These are phyloP conservation scores for Penicillium coprophilum DNA, from an alignment of 495 filamentous ascomycete genomes.

Conservation along the genomic window DNA sequence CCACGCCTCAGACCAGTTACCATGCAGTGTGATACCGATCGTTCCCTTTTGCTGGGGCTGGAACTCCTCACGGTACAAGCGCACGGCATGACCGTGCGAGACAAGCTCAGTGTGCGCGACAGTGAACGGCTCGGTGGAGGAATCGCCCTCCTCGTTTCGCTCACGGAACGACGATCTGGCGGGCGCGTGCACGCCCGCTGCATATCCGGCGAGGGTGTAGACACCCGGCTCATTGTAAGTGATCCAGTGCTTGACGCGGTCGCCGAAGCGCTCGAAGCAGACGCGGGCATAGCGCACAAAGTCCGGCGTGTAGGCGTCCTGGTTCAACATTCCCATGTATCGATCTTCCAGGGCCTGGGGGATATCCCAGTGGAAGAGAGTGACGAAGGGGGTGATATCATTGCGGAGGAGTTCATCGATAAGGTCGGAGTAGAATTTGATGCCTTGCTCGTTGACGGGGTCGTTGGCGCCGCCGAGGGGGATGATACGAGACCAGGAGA, in stretches of 20 bases:
- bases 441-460: slow-evolving; percentile 42
- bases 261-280: slow-evolving; percentile 43
- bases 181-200: slow-evolving; percentile 48
- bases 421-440: slow-evolving; percentile 45
- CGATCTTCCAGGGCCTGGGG: slow-evolving; percentile 48
- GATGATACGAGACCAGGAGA: slow-evolving; percentile 71
- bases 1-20: slow-evolving; percentile 52
- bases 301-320: slow-evolving; percentile 42
- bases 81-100: slow-evolving; percentile 42
- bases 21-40: slow-evolving; percentile 50
- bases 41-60: slow-evolving; percentile 40
- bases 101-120: slow-evolving; percentile 47
- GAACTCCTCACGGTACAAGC: slow-evolving; percentile 45
- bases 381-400: slow-evolving; percentile 50
- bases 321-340: slow-evolving; percentile 48
- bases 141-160: slow-evolving; percentile 47
- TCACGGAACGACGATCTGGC: slow-evolving; percentile 44
- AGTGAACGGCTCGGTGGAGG: slow-evolving; percentile 47
- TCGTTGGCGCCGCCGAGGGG: slow-evolving; percentile 43
- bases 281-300: slow-evolving; percentile 49
- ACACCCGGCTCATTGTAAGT: slow-evolving; percentile 52
- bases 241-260: slow-evolving; percentile 52
- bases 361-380: slow-evolving; percentile 52
- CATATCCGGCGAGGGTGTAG: slow-evolving; percentile 48
- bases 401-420: slow-evolving; percentile 44